phyloP scores from a whole-genome alignment of 2,329 filamentous ascomycete species.

The Coniochaeta sp. region DNA sequence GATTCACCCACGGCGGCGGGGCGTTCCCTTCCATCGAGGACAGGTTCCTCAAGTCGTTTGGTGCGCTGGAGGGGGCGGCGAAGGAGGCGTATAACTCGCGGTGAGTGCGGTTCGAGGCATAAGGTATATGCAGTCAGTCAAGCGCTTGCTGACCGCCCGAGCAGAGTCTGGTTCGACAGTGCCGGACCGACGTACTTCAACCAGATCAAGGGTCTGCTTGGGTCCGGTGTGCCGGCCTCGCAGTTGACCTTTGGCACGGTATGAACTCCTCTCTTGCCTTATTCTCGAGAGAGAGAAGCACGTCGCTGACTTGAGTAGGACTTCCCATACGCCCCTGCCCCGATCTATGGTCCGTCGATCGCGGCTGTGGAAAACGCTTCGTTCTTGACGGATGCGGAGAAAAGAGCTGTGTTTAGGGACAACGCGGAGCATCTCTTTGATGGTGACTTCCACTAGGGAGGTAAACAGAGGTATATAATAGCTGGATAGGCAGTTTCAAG shows the following conservation, averaged over 20 bases:
- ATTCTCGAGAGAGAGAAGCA: too few species aligned
- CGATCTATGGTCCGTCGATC: not conserved
- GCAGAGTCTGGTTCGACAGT: constrained; percentile 7
- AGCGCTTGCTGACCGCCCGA: too few species aligned
- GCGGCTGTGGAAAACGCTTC: not conserved
- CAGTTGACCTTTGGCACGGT: constrained; percentile 4
- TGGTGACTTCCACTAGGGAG: too few species aligned
- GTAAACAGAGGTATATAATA: too few species aligned
- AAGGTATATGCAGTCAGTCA: too few species aligned
- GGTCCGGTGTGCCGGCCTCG: constrained; percentile 2
- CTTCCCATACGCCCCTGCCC: not conserved
- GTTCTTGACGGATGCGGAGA: not conserved
- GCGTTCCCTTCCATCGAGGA: constrained; percentile 4
- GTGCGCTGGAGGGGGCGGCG: not conserved
- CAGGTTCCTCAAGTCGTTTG: not conserved
- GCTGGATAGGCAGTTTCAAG: too few species aligned
- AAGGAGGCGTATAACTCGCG: not conserved
- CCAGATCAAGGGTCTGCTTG: constrained; percentile 5
- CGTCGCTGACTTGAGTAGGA: not conserved
- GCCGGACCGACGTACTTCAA: constrained; percentile 5
- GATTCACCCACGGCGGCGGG: not conserved
- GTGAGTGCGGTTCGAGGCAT: too few species aligned
- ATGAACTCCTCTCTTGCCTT: not conserved
- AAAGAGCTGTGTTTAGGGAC: not conserved
- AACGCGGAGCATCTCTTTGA: not conserved